Conservation (phyloP, 139 green algal species). For the Tetradesmus lagerheimii region DNA sequence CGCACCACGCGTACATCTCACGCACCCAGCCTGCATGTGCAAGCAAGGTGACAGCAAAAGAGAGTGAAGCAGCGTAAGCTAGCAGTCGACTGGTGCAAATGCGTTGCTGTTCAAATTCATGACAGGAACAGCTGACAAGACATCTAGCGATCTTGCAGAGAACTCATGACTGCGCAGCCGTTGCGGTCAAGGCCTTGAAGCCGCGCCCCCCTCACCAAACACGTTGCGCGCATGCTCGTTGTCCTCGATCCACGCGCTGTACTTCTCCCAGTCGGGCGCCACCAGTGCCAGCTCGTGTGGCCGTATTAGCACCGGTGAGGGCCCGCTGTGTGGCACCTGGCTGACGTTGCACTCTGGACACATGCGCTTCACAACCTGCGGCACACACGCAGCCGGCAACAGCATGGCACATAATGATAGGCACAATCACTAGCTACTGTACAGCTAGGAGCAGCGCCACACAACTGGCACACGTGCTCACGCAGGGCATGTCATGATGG, state of each 20-base stretch:
- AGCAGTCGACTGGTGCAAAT: no score
- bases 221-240: slow-evolving; percentile 80
- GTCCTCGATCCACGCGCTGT: slow-evolving; percentile 84
- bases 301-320: slow-evolving; percentile 78
- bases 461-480: no score
- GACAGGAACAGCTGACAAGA: no score
- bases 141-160: not conserved
- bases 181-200: not conserved
- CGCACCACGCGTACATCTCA: slow-evolving; percentile 94
- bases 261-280: slow-evolving; percentile 80
- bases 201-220: slow-evolving; percentile 86
- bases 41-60: not conserved
- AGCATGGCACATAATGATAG: not conserved
- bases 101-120: no score
- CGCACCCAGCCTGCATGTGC: slow-evolving; percentile 79
- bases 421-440: not conserved
- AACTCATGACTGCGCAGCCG: no score
- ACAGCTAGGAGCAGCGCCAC: no score
- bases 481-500: no score
- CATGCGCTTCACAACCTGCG: slow-evolving; percentile 35
- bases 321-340: slow-evolving; percentile 67
- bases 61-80: no score
- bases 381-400: not conserved
- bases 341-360: slow-evolving; percentile 36
- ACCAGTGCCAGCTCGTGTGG: slow-evolving; percentile 69